These are phyloP conservation scores for Pseudogymnoascus sp. DNA, from an alignment of 2,329 filamentous ascomycete species.

Conservation along the genomic window DNA sequence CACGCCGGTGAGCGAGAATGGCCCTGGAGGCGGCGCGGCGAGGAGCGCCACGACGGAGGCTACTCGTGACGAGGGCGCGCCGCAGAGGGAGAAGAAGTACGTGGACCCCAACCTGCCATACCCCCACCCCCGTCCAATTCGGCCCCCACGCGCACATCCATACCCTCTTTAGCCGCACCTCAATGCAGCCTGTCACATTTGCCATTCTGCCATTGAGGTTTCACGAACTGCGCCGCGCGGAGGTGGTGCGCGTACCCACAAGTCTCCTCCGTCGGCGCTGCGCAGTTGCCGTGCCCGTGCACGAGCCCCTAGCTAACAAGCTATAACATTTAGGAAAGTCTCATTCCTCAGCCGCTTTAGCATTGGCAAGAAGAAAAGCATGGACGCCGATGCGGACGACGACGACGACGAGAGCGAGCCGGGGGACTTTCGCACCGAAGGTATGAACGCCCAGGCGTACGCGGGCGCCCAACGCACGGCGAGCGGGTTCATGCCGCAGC, in stretches of 20 bases:
- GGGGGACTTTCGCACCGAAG: conserved; percentile 62
- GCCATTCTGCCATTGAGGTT: background rate
- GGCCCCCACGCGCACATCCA: background rate
- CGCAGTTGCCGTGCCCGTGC: conserved; percentile 14
- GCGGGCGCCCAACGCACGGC: conserved; percentile 44
- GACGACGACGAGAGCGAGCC: conserved; percentile 63
- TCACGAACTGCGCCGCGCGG: background rate
- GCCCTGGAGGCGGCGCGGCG: conserved; percentile 28
- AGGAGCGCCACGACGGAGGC: conserved; percentile 31
- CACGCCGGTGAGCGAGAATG: conserved; percentile 15
- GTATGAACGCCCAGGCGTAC: conserved; percentile 75
- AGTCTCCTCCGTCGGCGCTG: conserved; percentile 16
- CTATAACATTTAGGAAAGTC: conserved; percentile 62
- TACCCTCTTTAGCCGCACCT: background rate
- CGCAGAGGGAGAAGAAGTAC: conserved; percentile 57
- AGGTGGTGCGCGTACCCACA: background rate
- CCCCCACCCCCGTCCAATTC: background rate
- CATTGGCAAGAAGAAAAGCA: conserved; percentile 69
- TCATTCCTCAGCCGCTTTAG: conserved; percentile 80
- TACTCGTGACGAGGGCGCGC: conserved; percentile 23
- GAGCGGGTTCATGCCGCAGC: conserved; percentile 70
- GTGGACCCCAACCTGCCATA: conserved; percentile 23
- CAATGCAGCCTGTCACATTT: background rate
- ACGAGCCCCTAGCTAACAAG: conserved; percentile 11
- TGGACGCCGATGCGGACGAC: conserved; percentile 39